phyloP scores from a whole-genome alignment of 345 rosid species.

The Capsella bursapastoris region DNA sequence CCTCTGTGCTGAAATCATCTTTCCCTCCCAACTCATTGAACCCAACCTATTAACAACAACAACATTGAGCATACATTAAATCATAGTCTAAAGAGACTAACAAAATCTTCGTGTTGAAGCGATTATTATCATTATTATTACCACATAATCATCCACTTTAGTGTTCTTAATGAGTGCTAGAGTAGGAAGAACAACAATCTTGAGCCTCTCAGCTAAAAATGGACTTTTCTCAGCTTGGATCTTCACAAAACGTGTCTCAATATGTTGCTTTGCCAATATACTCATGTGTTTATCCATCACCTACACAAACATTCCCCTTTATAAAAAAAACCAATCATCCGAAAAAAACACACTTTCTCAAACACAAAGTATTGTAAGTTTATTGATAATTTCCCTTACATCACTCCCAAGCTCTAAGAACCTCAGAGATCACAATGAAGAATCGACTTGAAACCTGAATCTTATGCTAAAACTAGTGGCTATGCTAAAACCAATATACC shows the following conservation, averaged over 20 bases:
- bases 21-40: slow-evolving; percentile 93
- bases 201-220: slow-evolving; percentile 89
- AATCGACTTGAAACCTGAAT: no score
- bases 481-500: slow-evolving; percentile 47
- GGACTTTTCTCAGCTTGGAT: slow-evolving; percentile 99
- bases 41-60: slow-evolving; percentile 66
- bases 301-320: slow-evolving; percentile 48
- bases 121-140: slow-evolving; percentile 36
- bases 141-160: slow-evolving; percentile 98
- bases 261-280: slow-evolving; percentile 83
- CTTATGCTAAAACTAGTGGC: no score
- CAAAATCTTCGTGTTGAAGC: slow-evolving; percentile 1
- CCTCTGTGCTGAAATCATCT: slow-evolving; percentile 95
- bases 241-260: slow-evolving; percentile 95
- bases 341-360: not conserved
- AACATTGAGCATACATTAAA: not conserved
- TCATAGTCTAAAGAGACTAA: not conserved
- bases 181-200: slow-evolving; percentile 92
- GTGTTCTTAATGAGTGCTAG: slow-evolving; percentile 94
- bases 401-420: no score
- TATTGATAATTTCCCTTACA: no score
- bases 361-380: not conserved
- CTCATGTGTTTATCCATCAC: slow-evolving; percentile 95
- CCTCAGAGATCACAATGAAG: no score
- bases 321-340: not conserved